These are phyloP conservation scores for Aspergillus avenaceus DNA, from an alignment of 495 filamentous ascomycete genomes.

Conservation along the genomic window DNA sequence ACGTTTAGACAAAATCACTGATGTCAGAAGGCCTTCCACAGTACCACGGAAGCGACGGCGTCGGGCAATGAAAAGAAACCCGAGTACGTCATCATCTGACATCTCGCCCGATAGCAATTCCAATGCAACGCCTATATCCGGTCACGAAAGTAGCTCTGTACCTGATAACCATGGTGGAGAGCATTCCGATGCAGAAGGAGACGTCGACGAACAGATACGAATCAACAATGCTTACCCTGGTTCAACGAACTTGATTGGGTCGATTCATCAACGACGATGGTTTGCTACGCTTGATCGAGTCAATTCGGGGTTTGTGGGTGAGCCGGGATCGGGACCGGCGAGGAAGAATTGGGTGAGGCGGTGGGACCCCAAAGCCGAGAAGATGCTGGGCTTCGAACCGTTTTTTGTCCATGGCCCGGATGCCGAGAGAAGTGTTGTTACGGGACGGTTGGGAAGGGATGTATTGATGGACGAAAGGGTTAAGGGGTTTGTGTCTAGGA, in stretches of 20 bases:
- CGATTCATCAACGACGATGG: slow-evolving; percentile 62
- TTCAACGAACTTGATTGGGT: slow-evolving; percentile 56
- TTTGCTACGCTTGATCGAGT: slow-evolving; percentile 53
- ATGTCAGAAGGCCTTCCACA: slow-evolving; percentile 25
- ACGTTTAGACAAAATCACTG: slow-evolving; percentile 48
- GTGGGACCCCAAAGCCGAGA: slow-evolving; percentile 7
- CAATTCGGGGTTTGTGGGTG: slow-evolving; percentile 49
- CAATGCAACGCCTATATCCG: background rate
- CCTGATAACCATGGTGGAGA: background rate
- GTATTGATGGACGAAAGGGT: slow-evolving; percentile 58
- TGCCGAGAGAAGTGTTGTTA: slow-evolving; percentile 58
- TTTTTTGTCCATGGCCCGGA: slow-evolving; percentile 58
- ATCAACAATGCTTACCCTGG: slow-evolving; percentile 61
- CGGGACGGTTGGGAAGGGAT: slow-evolving; percentile 52
- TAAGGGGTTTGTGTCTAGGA: slow-evolving; percentile 46
- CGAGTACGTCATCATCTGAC: background rate
- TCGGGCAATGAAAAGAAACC: background rate
- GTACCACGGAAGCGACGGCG: slow-evolving; percentile 29
- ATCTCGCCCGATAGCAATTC: background rate
- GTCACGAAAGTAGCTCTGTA: background rate
- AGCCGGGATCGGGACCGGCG: slow-evolving; percentile 14
- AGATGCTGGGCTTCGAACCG: slow-evolving; percentile 40
- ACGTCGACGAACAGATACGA: slow-evolving; percentile 47
- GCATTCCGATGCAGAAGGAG: slow-evolving; percentile 12
- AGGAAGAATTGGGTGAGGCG: slow-evolving; percentile 23